A percentile compares a stretch with the other conserved stretches of the same genome.
These are phyloP conservation scores for Plectranthus barbatus DNA, from an alignment of 257 asterid genomes.

Conservation along the genomic window DNA sequence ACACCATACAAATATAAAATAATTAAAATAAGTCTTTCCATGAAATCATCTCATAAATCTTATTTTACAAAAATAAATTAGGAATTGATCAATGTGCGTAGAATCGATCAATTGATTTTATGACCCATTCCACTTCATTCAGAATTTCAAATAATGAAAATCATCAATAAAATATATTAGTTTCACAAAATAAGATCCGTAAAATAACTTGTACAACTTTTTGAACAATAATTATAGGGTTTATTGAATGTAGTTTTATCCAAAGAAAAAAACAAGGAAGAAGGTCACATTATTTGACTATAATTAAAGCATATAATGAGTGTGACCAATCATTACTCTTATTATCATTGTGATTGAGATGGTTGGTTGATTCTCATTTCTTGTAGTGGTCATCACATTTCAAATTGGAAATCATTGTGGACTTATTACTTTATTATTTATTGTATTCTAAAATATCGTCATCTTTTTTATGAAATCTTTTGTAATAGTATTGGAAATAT, in stretches of 20 bases:
- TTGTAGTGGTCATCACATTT: not conserved
- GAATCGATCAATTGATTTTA: no score
- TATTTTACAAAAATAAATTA: no score
- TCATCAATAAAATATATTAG: no score
- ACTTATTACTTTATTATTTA: not conserved
- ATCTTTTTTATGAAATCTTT: not conserved
- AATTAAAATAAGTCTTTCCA: not conserved
- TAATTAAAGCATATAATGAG: slow-evolving; percentile 17
- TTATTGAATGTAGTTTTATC: not conserved
- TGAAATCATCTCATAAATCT: no score
- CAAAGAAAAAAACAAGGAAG: not conserved
- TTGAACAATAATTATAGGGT: not conserved
- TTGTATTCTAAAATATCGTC: no score
- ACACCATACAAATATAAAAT: not conserved
- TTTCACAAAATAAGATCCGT: no score
- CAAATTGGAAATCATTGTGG: not conserved
- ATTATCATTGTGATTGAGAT: slow-evolving; percentile 22
- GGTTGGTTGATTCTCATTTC: slow-evolving; percentile 2
- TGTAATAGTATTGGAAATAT: no score
- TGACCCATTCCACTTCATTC: no score
- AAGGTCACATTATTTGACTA: slow-evolving; percentile 13
- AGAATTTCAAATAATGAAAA: no score
- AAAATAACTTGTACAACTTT: no score
- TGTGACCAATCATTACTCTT: slow-evolving; percentile 29
- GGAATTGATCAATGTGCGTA: no score